Evolutionary conservation across 345 rosid species (phyloP).

Genomic region (Citrus glauca): DNA sequence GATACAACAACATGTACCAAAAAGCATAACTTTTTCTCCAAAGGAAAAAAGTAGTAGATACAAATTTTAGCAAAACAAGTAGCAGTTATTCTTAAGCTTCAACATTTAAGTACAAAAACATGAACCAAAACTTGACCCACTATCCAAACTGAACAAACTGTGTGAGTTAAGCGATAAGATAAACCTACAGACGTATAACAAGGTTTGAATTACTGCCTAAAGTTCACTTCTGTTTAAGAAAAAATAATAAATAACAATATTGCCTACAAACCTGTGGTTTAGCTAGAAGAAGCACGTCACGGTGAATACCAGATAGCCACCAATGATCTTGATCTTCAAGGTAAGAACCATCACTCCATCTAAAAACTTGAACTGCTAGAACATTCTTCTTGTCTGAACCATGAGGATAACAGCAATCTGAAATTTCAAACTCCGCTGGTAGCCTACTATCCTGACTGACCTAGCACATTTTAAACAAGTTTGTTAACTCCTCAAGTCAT

Average conservation of each 20-base stretch:
- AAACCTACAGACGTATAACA: not conserved
- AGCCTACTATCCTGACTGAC: constrained; percentile 96
- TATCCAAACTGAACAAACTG: not conserved
- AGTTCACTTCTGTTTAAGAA: not conserved
- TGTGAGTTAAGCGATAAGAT: not conserved
- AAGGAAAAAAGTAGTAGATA: too few species aligned
- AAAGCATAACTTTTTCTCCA: too few species aligned
- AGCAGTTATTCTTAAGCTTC: not conserved
- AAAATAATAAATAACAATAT: not conserved
- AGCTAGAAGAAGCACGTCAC: constrained; percentile 94
- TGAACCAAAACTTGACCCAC: not conserved
- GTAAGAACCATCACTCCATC: constrained; percentile 99
- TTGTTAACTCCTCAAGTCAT: constrained; percentile 13
- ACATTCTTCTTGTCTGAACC: constrained; percentile 72
- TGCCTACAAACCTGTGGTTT: constrained; percentile 71
- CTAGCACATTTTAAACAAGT: constrained; percentile 16
- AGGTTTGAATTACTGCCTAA: not conserved
- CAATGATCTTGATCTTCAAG: constrained; percentile 99
- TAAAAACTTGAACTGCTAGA: constrained; percentile 90
- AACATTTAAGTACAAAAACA: not conserved
- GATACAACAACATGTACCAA: too few species aligned
- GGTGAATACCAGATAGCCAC: constrained; percentile 97
- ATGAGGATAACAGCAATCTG: constrained; percentile 77
- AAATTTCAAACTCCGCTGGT: constrained; percentile 96
- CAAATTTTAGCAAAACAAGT: not conserved